Conservation (phyloP, 352 stramenopile species). For the Phytophthora ohioensis region DNA sequence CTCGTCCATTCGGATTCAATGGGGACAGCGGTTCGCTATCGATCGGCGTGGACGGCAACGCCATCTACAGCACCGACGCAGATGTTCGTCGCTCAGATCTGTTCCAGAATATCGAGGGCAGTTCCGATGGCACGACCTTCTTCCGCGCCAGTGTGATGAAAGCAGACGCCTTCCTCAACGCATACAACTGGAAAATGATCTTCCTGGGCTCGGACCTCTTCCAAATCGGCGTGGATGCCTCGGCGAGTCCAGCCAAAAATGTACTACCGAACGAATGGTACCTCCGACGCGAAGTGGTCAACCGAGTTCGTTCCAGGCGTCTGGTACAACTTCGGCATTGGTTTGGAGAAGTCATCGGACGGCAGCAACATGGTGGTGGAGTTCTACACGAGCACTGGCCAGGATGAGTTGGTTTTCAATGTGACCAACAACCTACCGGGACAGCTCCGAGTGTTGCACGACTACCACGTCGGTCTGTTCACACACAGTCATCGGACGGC, state of each 20-base stretch:
- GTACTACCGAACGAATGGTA: slow-evolving; percentile 58
- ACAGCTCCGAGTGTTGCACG: slow-evolving; percentile 38
- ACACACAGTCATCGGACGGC: slow-evolving; percentile 18
- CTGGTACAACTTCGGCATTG: slow-evolving; percentile 79
- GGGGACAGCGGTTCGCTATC: slow-evolving; percentile 59
- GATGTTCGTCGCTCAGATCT: slow-evolving; percentile 74
- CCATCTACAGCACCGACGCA: slow-evolving; percentile 55
- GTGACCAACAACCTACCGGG: slow-evolving; percentile 43
- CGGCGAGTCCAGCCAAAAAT: slow-evolving; percentile 50
- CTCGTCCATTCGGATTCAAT: slow-evolving; percentile 55
- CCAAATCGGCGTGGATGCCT: slow-evolving; percentile 63
- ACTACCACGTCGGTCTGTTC: slow-evolving; percentile 23
- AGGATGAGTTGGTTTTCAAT: slow-evolving; percentile 42
- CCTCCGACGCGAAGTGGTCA: slow-evolving; percentile 58
- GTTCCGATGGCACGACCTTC: slow-evolving; percentile 50
- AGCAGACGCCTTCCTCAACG: slow-evolving; percentile 55
- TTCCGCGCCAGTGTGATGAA: slow-evolving; percentile 70
- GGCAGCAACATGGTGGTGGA: slow-evolving; percentile 39
- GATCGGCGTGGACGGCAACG: slow-evolving; percentile 56
- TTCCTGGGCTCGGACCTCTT: slow-evolving; percentile 69
- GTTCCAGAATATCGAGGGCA: slow-evolving; percentile 58
- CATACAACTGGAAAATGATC: slow-evolving; percentile 66
- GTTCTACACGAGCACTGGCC: slow-evolving; percentile 63
- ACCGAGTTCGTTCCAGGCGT: slow-evolving; percentile 54
- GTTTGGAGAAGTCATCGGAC: slow-evolving; percentile 23